Base-by-base conservation (phyloP, 106 monocot species). In the Phalaenopsis aphrodite region DNA sequence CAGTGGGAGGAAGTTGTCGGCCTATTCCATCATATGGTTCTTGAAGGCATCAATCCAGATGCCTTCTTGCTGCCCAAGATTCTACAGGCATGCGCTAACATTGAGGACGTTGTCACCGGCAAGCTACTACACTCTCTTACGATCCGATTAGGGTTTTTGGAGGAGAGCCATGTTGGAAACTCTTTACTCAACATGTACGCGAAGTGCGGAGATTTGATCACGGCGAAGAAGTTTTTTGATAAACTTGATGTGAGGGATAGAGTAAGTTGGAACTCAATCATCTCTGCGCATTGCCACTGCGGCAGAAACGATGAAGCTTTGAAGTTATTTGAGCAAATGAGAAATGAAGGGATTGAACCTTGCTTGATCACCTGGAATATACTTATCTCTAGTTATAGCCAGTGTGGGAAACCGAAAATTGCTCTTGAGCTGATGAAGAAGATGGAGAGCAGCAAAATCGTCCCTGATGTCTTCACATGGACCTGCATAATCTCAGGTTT, bases 201-300 rank as follows among this genome's bases (percentile, higher is more conserved):
- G 1, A 97, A 94, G 84, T 92, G 94, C 64, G 90, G 90, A 2
- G 83, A 94, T 15, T 73, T 97, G 79, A 77, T 3, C 3, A 17
- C 41, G 38, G 92, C 92, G 0, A 82, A 56, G 61, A 86, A 45
- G 52, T 82, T 90, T 71, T 97, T 97, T 55, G 80, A 82, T 38
- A 79, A 84, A 45, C 79, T 97, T 88, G 75, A 1, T 15, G 41
- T 30, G 2, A 87, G 79, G 87, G 89, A 97, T 78, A 39, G 75
- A 73, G 94, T 94, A 38, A 78, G 89, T 6, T 97, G 97, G 97
- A 97, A 97, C 84, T 90, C 90, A 6, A 86, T 97, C 45, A 94
- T 97, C n/a, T 94, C 84, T 18, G 97, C 89, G 24, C 77, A 88
- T 81, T 94, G 88, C 82, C 83, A 80, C 3, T 80, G 64, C 37